phyloP scores from a whole-genome alignment of 2,329 filamentous ascomycete genomes.

The Diaporthe longicolla region DNA sequence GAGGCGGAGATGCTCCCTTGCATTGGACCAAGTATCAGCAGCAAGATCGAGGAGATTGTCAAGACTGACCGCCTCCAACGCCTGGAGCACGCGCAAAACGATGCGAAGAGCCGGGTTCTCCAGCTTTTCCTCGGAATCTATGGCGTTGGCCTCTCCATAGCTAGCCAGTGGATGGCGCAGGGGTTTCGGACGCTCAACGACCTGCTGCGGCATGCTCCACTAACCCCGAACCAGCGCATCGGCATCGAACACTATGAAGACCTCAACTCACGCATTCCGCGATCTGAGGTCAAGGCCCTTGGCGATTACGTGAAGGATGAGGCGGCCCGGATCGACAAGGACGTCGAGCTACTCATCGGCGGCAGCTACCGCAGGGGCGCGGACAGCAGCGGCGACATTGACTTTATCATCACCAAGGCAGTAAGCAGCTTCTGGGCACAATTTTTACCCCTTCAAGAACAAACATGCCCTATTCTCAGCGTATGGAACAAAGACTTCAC shows the following conservation, averaged over 20 bases:
- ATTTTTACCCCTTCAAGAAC: too few relatives aligned
- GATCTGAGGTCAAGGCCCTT: slow-evolving; percentile 80
- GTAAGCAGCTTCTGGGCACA: too few relatives aligned
- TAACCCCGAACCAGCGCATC: slow-evolving; percentile 79
- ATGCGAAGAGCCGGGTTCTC: slow-evolving; percentile 76
- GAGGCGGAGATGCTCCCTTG: slow-evolving; percentile 77
- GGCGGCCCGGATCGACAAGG: slow-evolving; percentile 71
- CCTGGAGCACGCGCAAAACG: slow-evolving; percentile 77
- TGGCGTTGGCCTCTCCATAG: slow-evolving; percentile 79
- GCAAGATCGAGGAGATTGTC: slow-evolving; percentile 92
- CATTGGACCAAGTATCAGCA: slow-evolving; percentile 80
- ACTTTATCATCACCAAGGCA: slow-evolving; percentile 83
- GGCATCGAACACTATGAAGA: slow-evolving; percentile 87
- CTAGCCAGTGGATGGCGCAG: slow-evolving; percentile 81
- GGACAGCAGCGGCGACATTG: slow-evolving; percentile 82
- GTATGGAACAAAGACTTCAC: too few relatives aligned
- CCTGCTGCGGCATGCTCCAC: slow-evolving; percentile 69
- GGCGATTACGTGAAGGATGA: slow-evolving; percentile 73
- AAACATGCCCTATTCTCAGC: too few relatives aligned
- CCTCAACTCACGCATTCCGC: slow-evolving; percentile 83
- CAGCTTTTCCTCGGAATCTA: slow-evolving; percentile 84
- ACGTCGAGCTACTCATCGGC: slow-evolving; percentile 79
- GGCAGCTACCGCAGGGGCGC: slow-evolving; percentile 90
- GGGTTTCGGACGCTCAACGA: slow-evolving; percentile 84
- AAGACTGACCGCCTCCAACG: slow-evolving; percentile 78